These are phyloP conservation scores for Hypoxylon rubiginosum DNA, from an alignment of 2,329 filamentous ascomycete species.

Conservation along the genomic window DNA sequence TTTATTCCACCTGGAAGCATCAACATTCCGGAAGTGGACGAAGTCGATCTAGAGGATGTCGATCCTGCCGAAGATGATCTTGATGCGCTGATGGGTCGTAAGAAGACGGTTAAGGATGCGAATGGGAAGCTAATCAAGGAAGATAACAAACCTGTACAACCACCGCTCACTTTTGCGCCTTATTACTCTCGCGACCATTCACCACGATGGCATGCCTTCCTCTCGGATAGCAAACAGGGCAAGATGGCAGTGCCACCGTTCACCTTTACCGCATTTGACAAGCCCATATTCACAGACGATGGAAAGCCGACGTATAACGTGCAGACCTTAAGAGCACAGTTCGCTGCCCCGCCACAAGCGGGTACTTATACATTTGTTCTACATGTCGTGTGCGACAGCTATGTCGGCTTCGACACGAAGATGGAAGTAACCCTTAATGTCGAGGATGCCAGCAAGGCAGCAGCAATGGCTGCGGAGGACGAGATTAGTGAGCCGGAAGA, in stretches of 20 bases:
- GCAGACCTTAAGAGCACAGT: slow-evolving; percentile 97
- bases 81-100: slow-evolving; percentile 84
- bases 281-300: slow-evolving; percentile 83
- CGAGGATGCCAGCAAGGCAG: slow-evolving; percentile 88
- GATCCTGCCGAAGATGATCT: slow-evolving; percentile 95
- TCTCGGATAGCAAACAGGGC: slow-evolving; percentile 92
- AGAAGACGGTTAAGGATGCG: slow-evolving; percentile 73
- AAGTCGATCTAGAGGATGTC: slow-evolving; percentile 86
- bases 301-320: slow-evolving; percentile 93
- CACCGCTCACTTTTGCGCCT: slow-evolving; percentile 90
- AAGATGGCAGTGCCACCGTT: slow-evolving; percentile 98
- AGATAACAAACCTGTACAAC: slow-evolving; percentile 75
- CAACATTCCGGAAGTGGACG: slow-evolving; percentile 79
- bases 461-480: slow-evolving; percentile 84
- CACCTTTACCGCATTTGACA: slow-evolving; percentile 93
- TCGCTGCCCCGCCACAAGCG: slow-evolving; percentile 91
- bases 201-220: slow-evolving; percentile 93
- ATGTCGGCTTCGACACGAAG: slow-evolving; percentile 93
- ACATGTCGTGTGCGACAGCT: slow-evolving; percentile 94
- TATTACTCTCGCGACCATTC: slow-evolving; percentile 91
- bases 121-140: slow-evolving; percentile 70
- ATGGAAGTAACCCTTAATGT: slow-evolving; percentile 90
- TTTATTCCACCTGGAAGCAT: slow-evolving; percentile 89
- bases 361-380: slow-evolving; percentile 96
- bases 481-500: slow-evolving; percentile 99